Evolutionary conservation across 345 rosid genomes (phyloP).

Genomic region (Gynandropsis gynandra): DNA sequence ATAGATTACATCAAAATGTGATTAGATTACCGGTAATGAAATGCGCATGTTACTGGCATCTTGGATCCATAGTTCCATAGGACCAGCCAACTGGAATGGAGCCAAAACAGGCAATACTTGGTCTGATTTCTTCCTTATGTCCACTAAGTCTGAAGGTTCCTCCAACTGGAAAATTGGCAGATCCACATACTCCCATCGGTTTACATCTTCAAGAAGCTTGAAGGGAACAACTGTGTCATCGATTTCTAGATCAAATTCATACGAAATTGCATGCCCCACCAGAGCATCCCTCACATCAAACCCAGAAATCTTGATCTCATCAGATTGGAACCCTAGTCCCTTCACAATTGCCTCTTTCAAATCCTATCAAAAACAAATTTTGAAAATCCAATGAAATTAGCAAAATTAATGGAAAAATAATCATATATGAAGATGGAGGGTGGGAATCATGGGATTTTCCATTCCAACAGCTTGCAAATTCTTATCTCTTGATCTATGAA

Average conservation of each 20-base stretch:
- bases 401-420: neutral
- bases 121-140: constrained; percentile 28
- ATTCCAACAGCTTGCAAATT: neutral
- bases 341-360: constrained; percentile 83
- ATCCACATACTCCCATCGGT: constrained; percentile 83
- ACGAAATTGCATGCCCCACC: constrained; percentile 78
- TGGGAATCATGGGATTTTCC: neutral
- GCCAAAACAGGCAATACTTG: constrained; percentile 58
- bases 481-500: neutral
- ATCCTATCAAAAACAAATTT: constrained; percentile 40
- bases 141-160: constrained; percentile 35
- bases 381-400: neutral
- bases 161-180: constrained; percentile 66
- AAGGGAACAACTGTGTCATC: constrained; percentile 64
- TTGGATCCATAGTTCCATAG: constrained; percentile 95
- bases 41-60: constrained; percentile 84
- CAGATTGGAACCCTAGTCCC: constrained; percentile 69
- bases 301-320: constrained; percentile 67
- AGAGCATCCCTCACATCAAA: constrained; percentile 76
- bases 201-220: constrained; percentile 86
- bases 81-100: constrained; percentile 93
- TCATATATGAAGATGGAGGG: neutral
- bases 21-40: constrained; percentile 54
- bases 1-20: no score
- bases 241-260: constrained; percentile 69